Evolutionary conservation across 2,329 filamentous ascomycete species (phyloP), one percentile per base, ranked within the genome.

Genomic region (Ilyonectria robusta): DNA sequence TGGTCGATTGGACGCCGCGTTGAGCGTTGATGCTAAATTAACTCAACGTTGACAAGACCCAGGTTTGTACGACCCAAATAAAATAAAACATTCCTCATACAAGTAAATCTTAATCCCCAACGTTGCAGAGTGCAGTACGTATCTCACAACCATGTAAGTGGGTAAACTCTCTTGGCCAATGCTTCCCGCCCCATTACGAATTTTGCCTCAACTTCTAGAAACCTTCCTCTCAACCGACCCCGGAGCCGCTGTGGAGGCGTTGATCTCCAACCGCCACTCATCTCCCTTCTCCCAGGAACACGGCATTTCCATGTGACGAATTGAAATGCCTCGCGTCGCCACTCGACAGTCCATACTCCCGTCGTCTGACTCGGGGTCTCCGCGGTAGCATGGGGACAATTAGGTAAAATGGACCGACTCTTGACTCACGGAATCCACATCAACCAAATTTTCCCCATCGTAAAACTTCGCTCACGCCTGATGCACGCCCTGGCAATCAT

Each of bases 341-440:
- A 42, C 44, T 37, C 33, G 44, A 51, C 58, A 53, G 42, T 57
- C 62, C 55, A 50, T 65, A 33, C 42, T 35, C 46, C 33, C 51
- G 40, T 66, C 58, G 63, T 58, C 63, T 66, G 63, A 58, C 58
- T 66, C 59, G 51, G 35, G 15, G 35, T 53, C 57, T 65, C 57
- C 62, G 58, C 58, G 19, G 44, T 23, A 33, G 31, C 47, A 66
- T 66, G 54, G 64, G 64, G 29, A 46, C 19, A 67, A 67, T 67
- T 67, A 67, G 46, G 65, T 67, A 67, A 67, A 67, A 67, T 67
- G 61, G 53, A 67, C 61, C 65, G 65, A 67, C 61, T 67, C 46
- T 59, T 67, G 58, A 56, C 50, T 65, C 47, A 67, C 44, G 33
- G 61, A 65, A 67, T 65, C 65, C 65, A 67, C 65, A 57, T 48